Evolutionary conservation across 257 asterid genomes (phyloP).

Genomic region (Paraleonurus japonicus): DNA sequence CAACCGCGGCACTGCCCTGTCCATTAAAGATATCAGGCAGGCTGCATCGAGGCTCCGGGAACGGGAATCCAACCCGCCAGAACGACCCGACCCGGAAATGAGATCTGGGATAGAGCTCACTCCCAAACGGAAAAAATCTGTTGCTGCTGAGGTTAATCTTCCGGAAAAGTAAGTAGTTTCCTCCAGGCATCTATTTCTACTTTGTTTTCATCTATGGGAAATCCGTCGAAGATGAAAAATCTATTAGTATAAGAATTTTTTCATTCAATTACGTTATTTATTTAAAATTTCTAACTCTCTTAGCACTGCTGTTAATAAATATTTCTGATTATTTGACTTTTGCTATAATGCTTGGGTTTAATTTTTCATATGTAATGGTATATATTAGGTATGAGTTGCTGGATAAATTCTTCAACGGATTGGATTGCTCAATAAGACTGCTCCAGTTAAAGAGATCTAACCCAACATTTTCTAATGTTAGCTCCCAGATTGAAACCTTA

Average conservation of each 20-base stretch:
- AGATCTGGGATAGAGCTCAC: constrained; percentile 20
- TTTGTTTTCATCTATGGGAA: not conserved
- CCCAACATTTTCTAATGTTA: constrained; percentile 56
- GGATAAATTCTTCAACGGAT: constrained; percentile 66
- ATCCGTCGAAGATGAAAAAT: not conserved
- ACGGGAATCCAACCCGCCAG: constrained; percentile 26
- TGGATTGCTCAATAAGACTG: constrained; percentile 72
- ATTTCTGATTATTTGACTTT: not conserved
- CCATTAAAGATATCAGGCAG: constrained; percentile 54
- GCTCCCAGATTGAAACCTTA: constrained; percentile 56
- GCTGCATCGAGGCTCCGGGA: constrained; percentile 61
- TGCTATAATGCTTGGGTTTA: not conserved
- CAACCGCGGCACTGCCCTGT: constrained; percentile 50
- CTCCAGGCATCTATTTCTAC: not conserved
- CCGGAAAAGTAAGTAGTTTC: constrained; percentile 65
- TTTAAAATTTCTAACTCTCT: not conserved
- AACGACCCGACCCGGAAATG: constrained; percentile 25
- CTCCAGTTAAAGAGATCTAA: constrained; percentile 55
- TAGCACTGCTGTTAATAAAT: not conserved
- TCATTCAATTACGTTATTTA: not conserved
- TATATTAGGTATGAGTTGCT: constrained; percentile 65
- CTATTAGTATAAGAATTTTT: too few species aligned
- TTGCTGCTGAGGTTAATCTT: constrained; percentile 32
- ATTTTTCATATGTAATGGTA: constrained; percentile 1
- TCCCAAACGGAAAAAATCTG: constrained; percentile 35